Percentiles rank a stretch among this genome's conserved stretches.
These are phyloP conservation scores for Stereum hirsutum DNA, from an alignment of 1,284 basidiomycete species.

Conservation along the genomic window DNA sequence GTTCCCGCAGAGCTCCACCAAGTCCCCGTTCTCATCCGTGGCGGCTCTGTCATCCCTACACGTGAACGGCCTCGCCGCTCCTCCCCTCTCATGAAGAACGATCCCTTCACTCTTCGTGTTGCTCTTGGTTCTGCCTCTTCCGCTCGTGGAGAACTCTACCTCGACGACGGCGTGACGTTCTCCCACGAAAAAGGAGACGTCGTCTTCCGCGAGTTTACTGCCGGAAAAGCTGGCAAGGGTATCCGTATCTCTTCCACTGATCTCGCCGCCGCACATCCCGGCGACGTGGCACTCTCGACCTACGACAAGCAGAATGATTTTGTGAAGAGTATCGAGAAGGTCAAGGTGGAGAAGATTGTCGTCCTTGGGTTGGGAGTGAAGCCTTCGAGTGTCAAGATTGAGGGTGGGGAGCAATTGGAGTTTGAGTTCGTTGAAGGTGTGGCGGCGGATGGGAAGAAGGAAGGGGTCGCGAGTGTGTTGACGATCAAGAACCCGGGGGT, in stretches of 20 bases:
- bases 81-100: conserved; percentile 80
- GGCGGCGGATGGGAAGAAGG: conserved; percentile 40
- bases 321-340: conserved; percentile 54
- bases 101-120: conserved; percentile 90
- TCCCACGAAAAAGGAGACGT: conserved; percentile 72
- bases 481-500: conserved; percentile 75
- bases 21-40: conserved; percentile 83
- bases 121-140: conserved; percentile 60
- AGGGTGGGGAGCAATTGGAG: conserved; percentile 41
- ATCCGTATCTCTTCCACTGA: conserved; percentile 47
- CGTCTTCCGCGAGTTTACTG: conserved; percentile 74
- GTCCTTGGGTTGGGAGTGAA: conserved; percentile 64
- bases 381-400: conserved; percentile 52
- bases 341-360: conserved; percentile 75
- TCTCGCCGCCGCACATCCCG: conserved; percentile 38
- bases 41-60: conserved; percentile 86
- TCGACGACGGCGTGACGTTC: conserved; percentile 92
- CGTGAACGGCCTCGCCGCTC: conserved; percentile 84
- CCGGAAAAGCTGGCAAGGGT: conserved; percentile 31
- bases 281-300: conserved; percentile 37
- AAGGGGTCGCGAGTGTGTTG: conserved; percentile 54
- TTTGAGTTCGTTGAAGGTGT: conserved; percentile 50
- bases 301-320: conserved; percentile 57
- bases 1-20: conserved; percentile 73
- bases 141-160: conserved; percentile 83